Conservation (phyloP, 2,329 filamentous ascomycete species). For the Cercospora janseana region DNA sequence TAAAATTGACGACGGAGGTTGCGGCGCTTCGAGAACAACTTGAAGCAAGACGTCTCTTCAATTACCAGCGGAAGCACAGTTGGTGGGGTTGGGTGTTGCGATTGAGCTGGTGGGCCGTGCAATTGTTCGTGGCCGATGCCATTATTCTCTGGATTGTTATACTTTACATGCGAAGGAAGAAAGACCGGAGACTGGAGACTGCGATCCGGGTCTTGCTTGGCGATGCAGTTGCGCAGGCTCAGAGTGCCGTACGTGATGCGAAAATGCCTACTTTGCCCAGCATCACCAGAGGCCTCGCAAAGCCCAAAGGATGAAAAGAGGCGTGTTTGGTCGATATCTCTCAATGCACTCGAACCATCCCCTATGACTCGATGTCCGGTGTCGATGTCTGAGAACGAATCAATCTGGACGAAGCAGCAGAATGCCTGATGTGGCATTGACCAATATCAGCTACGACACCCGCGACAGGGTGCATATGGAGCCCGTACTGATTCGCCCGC, state of each 20-base stretch:
- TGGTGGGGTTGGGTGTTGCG: constrained; percentile 69
- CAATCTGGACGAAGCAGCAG: no score
- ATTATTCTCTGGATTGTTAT: constrained; percentile 64
- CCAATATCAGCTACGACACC: no score
- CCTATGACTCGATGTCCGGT: no score
- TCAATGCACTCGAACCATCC: no score
- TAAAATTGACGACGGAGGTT: constrained; percentile 87
- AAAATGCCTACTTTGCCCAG: constrained; percentile 36
- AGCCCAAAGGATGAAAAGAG: constrained; percentile 12
- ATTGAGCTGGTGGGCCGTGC: constrained; percentile 65
- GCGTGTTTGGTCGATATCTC: background rate
- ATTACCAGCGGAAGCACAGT: constrained; percentile 62
- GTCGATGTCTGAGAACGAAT: no score
- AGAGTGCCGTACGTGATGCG: constrained; percentile 35
- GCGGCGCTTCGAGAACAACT: constrained; percentile 91
- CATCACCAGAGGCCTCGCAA: constrained; percentile 18
- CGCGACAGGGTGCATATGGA: no score
- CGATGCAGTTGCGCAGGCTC: constrained; percentile 42
- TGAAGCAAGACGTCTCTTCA: constrained; percentile 70
- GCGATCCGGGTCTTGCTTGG: constrained; percentile 65
- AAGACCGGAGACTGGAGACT: constrained; percentile 70
- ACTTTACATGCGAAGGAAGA: constrained; percentile 69
- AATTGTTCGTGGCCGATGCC: constrained; percentile 72
- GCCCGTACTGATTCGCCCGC: no score
- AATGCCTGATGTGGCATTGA: no score